Evolutionary conservation across 164 flowering plant genomes (phyloP).

Genomic region (Aristolochia californica): DNA sequence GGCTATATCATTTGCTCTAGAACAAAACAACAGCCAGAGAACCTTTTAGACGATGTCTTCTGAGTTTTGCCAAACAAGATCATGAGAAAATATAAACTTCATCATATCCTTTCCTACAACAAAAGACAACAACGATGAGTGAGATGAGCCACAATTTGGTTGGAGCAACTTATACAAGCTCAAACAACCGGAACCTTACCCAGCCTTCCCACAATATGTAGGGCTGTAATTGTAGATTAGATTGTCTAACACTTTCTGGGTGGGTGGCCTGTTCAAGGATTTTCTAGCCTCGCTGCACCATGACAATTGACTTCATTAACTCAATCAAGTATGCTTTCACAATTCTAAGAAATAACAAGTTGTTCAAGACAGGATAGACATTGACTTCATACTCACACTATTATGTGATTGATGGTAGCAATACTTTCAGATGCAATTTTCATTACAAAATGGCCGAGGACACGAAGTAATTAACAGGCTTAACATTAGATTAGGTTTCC

Average conservation of each 20-base stretch:
- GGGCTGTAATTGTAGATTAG: slow-evolving; percentile 93
- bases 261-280: slow-evolving; percentile 66
- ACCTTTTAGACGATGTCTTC: too few species aligned
- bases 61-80: neutral
- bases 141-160: neutral
- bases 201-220: slow-evolving; percentile 79
- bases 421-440: too few species aligned
- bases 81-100: slow-evolving; percentile 67
- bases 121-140: slow-evolving; percentile 1
- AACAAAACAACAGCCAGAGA: too few species aligned
- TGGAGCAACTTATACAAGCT: too few species aligned
- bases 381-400: too few species aligned
- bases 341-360: neutral
- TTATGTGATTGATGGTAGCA: too few species aligned
- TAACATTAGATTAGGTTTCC: too few species aligned
- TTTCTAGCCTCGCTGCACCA: slow-evolving; percentile 82
- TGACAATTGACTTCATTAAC: neutral
- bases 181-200: slow-evolving; percentile 34
- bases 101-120: slow-evolving; percentile 64
- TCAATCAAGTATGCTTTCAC: too few species aligned
- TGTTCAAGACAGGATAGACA: neutral
- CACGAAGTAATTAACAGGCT: too few species aligned
- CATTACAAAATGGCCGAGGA: too few species aligned
- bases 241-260: slow-evolving; percentile 51
- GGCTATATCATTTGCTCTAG: too few species aligned